Base-by-base conservation (phyloP, 179 eudicot species). In the Spergularia azorica region DNA sequence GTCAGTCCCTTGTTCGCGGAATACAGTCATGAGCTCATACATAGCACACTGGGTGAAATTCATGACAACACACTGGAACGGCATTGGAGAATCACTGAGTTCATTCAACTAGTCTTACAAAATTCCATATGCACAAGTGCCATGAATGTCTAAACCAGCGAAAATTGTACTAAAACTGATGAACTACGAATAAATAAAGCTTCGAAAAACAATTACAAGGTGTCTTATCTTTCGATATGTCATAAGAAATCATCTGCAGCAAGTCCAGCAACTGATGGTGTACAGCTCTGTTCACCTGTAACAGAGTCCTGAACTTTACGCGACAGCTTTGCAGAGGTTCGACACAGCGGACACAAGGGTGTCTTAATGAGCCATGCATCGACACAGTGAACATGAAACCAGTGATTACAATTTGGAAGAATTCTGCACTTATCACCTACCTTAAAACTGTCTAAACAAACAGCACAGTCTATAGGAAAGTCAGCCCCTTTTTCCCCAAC, bases 261-360 rank as follows among this genome's bases (percentile, higher is more conserved):
- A 50, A 10, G 21, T 43, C 6, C 48, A 4, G 48, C 8, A 43
- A 4, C 48, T 46, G 36, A 20, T 55, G 83, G 14, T 43, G 51
- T 70, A 11, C 43, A 51, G 43, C 79, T 67, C 38, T 20, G 48
- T 5, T 73, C 79, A 6, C 12, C 77, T 2, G 5, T 8, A 57
- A 62, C 77, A 0, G 62, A 12, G 15, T 18, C 57, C 7, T 8
- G 14, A 46, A 20, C 48, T 58, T 74, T 80, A 38, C 64, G 58
- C 15, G 70, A 10, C 6, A 20, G 26, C 50, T 11, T 68, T 6
- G 81, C 76, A 16, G 20, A 39, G 15, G 86, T 75, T 64, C 95
- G 83, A 76, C 97, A 92, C 50, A 92, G 59, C 0, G 97, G 97
- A 74, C 97, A 93, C 63, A 84, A 70, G 43, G 89, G 92, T 8